Percentiles rank a stretch among this genome's conserved stretches.
Conservation (phyloP, 805 yeast species). For the Kockiozyma suomiensis region DNA sequence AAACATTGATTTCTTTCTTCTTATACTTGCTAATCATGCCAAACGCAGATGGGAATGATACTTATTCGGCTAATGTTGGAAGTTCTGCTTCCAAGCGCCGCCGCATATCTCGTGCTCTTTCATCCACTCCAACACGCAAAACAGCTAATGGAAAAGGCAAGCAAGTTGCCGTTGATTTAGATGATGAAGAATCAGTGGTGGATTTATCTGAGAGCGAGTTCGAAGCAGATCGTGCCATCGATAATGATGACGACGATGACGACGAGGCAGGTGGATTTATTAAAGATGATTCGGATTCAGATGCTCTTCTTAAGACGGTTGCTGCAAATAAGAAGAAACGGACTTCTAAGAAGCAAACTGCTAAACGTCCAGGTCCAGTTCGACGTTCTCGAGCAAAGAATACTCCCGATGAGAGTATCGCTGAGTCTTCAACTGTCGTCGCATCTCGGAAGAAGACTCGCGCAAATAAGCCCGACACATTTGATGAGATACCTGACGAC, state of each 20-base stretch:
- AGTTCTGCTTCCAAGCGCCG: background rate
- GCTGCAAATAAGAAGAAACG: background rate
- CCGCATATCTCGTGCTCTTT: background rate
- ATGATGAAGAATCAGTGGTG: background rate
- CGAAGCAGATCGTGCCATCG: background rate
- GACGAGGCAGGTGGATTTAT: constrained; percentile 16
- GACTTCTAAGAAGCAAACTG: background rate
- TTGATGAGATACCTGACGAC: constrained; percentile 1
- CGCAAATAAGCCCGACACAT: background rate
- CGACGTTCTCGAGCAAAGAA: background rate
- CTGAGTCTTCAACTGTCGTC: constrained; percentile 1
- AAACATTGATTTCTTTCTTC: background rate
- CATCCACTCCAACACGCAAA: background rate
- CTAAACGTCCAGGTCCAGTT: background rate
- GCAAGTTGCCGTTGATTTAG: background rate
- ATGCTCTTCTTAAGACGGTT: constrained; percentile 11
- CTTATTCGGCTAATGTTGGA: background rate
- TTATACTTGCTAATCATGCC: background rate
- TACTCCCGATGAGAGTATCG: background rate
- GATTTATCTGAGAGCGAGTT: background rate
- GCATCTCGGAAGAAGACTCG: background rate
- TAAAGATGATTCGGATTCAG: constrained; percentile 25
- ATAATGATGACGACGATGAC: constrained; percentile 11
- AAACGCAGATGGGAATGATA: background rate
- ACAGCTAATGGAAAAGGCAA: background rate